These are phyloP conservation scores for Phycomyces blakesleeanus DNA, from an alignment of 192 early-diverging fungal genomes.

Conservation along the genomic window DNA sequence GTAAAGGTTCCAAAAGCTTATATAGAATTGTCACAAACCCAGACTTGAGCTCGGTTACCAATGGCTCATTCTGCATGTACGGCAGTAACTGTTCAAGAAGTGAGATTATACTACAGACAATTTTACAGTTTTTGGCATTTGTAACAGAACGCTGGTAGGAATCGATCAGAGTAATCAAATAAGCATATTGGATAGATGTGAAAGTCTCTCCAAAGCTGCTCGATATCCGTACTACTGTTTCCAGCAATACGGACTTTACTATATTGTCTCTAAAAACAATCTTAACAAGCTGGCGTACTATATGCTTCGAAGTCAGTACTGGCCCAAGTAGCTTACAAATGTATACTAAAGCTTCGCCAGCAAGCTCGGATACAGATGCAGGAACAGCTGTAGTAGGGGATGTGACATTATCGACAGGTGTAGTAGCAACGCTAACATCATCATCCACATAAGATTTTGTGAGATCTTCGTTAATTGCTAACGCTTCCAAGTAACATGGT, in stretches of 20 bases:
- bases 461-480: conserved; percentile 40
- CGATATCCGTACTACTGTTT: conserved; percentile 42
- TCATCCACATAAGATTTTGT: conserved; percentile 15
- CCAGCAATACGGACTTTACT: conserved; percentile 31
- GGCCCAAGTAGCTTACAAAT: conserved; percentile 54
- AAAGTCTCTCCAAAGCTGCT: conserved; percentile 57
- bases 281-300: conserved; percentile 53
- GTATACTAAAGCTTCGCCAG: conserved; percentile 44
- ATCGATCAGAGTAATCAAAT: conserved; percentile 48
- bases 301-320: conserved; percentile 52
- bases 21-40: conserved; percentile 38
- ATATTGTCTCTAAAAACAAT: conserved; percentile 44
- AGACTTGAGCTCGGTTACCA: conserved; percentile 40
- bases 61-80: conserved; percentile 27
- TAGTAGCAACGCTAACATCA: conserved; percentile 7
- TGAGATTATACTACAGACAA: conserved; percentile 26
- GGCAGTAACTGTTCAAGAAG: conserved; percentile 33
- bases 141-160: conserved; percentile 16
- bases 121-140: conserved; percentile 31
- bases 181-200: conserved; percentile 48
- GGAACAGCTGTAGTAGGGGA: conserved; percentile 3
- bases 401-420: not conserved
- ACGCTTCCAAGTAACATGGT: conserved; percentile 52
- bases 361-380: conserved; percentile 33
- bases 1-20: conserved; percentile 32